A percentile compares a stretch with the other conserved stretches of the same genome.
Evolutionary conservation across 208 protist species (phyloP).

Genomic region (Acanthamoeba sp.): DNA sequence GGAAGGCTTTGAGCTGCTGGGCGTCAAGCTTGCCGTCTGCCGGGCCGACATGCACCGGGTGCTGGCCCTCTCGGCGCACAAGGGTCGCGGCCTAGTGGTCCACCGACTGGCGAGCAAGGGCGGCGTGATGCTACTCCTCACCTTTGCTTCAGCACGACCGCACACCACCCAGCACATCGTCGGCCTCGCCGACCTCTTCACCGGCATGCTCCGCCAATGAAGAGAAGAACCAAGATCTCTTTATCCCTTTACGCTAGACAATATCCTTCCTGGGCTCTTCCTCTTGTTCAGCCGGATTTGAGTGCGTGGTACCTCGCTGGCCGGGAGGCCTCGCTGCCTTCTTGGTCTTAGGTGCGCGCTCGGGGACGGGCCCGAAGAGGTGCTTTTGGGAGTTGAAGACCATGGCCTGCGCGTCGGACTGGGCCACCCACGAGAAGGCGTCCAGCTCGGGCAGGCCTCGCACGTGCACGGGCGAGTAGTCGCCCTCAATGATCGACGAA

Average conservation of each 20-base stretch:
- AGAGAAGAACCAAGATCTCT: too few relatives aligned
- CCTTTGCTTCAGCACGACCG: neutral
- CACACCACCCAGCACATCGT: neutral
- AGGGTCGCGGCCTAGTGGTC: constrained; percentile 19
- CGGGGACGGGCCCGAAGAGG: neutral
- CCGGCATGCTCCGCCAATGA: neutral
- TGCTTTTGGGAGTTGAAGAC: constrained; percentile 32
- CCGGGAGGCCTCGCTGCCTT: neutral
- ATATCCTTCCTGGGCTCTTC: neutral
- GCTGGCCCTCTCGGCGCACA: neutral
- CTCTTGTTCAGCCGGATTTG: neutral
- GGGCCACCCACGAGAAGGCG: constrained; percentile 10
- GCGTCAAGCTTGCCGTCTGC: neutral
- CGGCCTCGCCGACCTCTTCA: neutral
- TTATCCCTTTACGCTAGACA: too few relatives aligned
- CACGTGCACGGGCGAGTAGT: constrained; percentile 35
- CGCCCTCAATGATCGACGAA: constrained; percentile 30
- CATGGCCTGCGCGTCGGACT: neutral
- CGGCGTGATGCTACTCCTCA: neutral
- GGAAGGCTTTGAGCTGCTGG: constrained; percentile 35
- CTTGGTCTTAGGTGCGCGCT: neutral
- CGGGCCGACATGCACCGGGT: neutral
- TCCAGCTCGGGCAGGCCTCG: constrained; percentile 27
- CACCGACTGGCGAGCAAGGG: constrained; percentile 36
- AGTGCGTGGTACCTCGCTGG: neutral